A percentile compares a stretch with the other conserved stretches of the same genome.
Evolutionary conservation across 441 rosid genomes (phyloP).

Genomic region (Croton setiger): DNA sequence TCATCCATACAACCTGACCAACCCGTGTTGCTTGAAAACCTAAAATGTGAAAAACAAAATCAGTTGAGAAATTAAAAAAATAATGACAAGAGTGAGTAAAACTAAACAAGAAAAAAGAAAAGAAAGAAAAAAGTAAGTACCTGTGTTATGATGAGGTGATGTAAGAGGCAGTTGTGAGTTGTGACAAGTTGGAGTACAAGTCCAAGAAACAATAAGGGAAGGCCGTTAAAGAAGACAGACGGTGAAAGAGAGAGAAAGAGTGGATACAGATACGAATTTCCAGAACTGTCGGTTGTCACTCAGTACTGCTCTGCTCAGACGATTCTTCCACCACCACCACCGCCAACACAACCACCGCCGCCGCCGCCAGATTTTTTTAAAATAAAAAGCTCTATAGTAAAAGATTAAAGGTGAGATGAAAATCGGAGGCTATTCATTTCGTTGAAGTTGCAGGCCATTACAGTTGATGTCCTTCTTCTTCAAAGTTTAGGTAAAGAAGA

Average conservation of each 20-base stretch:
- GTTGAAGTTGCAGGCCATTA: background rate
- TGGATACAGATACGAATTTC: constrained; percentile 10
- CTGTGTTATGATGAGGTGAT: constrained; percentile 15
- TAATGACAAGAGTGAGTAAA: background rate
- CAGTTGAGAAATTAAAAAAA: background rate
- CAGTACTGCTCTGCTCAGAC: background rate
- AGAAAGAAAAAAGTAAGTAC: constrained; percentile 2
- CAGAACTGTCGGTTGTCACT: constrained; percentile 27
- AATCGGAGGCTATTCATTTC: background rate
- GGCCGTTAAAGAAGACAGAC: constrained; percentile 13
- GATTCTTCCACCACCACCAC: constrained; percentile 13
- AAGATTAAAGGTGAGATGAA: background rate
- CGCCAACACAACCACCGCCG: background rate
- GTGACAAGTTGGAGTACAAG: constrained; percentile 17
- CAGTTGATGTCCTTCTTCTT: background rate
- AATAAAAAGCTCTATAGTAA: background rate
- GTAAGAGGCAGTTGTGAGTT: constrained; percentile 20
- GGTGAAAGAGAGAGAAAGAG: constrained; percentile 7
- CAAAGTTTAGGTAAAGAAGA: background rate
- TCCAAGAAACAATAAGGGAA: constrained; percentile 12
- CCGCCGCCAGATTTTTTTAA: background rate
- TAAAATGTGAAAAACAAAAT: constrained; percentile 7
- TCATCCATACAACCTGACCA: constrained; percentile 14
- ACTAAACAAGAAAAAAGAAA: background rate
- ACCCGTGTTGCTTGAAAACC: constrained; percentile 16